Evolutionary conservation across 2,329 filamentous ascomycete genomes (phyloP).

Genomic region (Fusarium caatingaense): DNA sequence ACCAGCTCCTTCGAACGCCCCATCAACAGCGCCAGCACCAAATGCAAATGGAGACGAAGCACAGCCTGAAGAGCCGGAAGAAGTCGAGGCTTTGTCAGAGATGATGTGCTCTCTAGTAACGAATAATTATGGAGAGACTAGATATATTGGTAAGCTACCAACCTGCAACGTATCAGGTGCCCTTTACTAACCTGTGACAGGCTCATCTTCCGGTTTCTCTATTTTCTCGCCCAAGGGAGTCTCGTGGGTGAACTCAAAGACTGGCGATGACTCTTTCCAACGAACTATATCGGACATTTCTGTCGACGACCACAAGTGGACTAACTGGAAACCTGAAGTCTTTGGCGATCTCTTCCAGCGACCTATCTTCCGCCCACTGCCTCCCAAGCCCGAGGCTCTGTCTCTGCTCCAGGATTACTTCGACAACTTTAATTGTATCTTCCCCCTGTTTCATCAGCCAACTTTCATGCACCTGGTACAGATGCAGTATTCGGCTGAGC

Average conservation of each 20-base stretch:
- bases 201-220: slow-evolving; percentile 96
- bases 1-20: slow-evolving; percentile 25
- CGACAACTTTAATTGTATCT: slow-evolving; percentile 99
- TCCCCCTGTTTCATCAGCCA: slow-evolving; percentile 95
- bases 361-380: slow-evolving; percentile 83
- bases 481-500: slow-evolving; percentile 90
- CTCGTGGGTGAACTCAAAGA: slow-evolving; percentile 98
- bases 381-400: slow-evolving; percentile 86
- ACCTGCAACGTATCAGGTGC: not conserved
- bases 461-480: slow-evolving; percentile 99
- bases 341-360: slow-evolving; percentile 92
- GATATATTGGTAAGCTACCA: slow-evolving; percentile 82
- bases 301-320: slow-evolving; percentile 94
- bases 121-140: slow-evolving; percentile 91
- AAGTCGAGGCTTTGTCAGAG: slow-evolving; percentile 90
- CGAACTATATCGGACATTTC: slow-evolving; percentile 94
- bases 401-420: slow-evolving; percentile 94
- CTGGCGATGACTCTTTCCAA: slow-evolving; percentile 94
- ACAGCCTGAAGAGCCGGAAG: slow-evolving; percentile 57
- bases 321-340: slow-evolving; percentile 97
- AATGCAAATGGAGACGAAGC: slow-evolving; percentile 33
- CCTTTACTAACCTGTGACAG: slow-evolving; percentile 57
- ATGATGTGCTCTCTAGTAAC: slow-evolving; percentile 99
- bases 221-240: slow-evolving; percentile 99
- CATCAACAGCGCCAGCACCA: slow-evolving; percentile 11